Conservation (phyloP, 495 filamentous ascomycete species). For the Xylaria longipes region DNA sequence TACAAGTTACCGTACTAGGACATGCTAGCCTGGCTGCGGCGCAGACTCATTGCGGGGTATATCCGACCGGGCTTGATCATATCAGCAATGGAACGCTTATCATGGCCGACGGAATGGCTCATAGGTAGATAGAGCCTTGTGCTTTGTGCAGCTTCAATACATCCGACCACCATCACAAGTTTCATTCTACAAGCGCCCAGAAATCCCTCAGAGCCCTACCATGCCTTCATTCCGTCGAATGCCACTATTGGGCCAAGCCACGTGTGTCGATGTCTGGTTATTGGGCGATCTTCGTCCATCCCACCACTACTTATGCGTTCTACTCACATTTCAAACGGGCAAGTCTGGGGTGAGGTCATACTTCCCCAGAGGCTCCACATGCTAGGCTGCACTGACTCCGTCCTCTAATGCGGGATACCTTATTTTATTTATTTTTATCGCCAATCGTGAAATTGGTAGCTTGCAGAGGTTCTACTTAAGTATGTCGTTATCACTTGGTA, state of each 20-base stretch:
- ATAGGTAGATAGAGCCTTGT: too few species aligned
- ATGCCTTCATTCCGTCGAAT: slow-evolving; percentile 20
- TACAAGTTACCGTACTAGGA: background rate
- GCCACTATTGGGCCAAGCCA: slow-evolving; percentile 14
- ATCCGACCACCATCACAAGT: slow-evolving; percentile 11
- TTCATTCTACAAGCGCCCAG: slow-evolving; percentile 15
- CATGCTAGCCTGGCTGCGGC: background rate
- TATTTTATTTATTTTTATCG: background rate
- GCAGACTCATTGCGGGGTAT: slow-evolving; percentile 1
- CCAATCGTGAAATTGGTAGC: background rate
- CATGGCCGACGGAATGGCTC: background rate
- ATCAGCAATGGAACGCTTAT: slow-evolving; percentile 24
- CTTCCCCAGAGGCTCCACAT: slow-evolving; percentile 8
- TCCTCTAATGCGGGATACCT: background rate
- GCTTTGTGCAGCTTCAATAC: slow-evolving; percentile 4
- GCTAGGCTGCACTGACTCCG: background rate
- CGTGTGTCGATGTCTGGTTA: slow-evolving; percentile 22
- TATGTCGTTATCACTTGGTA: background rate
- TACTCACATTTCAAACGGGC: background rate
- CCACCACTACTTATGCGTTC: slow-evolving; percentile 1
- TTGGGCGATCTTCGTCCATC: slow-evolving; percentile 2
- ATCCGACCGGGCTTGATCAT: slow-evolving; percentile 5
- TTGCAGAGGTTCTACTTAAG: background rate
- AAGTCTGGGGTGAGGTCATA: slow-evolving; percentile 11
- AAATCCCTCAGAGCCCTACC: slow-evolving; percentile 24